Percentiles rank a stretch among this genome's conserved stretches.
phyloP scores from a whole-genome alignment of 352 stramenopile genomes.

The Phytophthora europaea region DNA sequence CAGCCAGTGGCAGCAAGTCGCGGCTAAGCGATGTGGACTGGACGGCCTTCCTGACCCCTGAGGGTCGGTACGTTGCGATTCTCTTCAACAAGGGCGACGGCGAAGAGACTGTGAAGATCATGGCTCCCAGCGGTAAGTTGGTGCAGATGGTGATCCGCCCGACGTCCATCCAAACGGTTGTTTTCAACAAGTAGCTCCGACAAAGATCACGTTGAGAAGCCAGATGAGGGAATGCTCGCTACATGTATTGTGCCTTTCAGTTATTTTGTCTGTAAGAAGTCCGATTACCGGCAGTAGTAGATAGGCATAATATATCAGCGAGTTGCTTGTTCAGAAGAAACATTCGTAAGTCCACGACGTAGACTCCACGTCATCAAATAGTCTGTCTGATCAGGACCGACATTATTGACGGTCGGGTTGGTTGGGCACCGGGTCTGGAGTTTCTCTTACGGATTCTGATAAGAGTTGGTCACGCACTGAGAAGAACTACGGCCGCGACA shows the following conservation, averaged over 20 bases:
- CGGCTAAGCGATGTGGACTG: slow-evolving; percentile 46
- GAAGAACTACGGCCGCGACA: slow-evolving; percentile 85
- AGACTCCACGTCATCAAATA: too few relatives aligned
- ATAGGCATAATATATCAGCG: too few relatives aligned
- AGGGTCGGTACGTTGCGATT: slow-evolving; percentile 51
- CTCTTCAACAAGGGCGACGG: slow-evolving; percentile 49
- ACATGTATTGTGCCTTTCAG: too few relatives aligned
- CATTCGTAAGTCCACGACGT: too few relatives aligned
- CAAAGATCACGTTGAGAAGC: too few relatives aligned
- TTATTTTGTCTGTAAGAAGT: too few relatives aligned
- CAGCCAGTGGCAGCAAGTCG: slow-evolving; percentile 29
- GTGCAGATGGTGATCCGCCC: slow-evolving; percentile 46
- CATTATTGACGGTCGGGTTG: too few relatives aligned
- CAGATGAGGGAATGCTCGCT: too few relatives aligned
- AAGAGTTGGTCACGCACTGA: slow-evolving; percentile 73
- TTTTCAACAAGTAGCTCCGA: slow-evolving; percentile 44
- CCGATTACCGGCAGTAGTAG: too few relatives aligned
- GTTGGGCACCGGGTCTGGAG: slow-evolving; percentile 58
- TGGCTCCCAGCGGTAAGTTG: slow-evolving; percentile 48
- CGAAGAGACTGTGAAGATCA: slow-evolving; percentile 53
- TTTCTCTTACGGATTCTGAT: slow-evolving; percentile 46
- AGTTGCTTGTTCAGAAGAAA: too few relatives aligned
- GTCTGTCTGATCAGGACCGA: too few relatives aligned
- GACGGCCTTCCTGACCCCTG: slow-evolving; percentile 54
- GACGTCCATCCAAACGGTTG: slow-evolving; percentile 56